phyloP scores from a whole-genome alignment of 179 eudicot species.

The Silene vulgaris region DNA sequence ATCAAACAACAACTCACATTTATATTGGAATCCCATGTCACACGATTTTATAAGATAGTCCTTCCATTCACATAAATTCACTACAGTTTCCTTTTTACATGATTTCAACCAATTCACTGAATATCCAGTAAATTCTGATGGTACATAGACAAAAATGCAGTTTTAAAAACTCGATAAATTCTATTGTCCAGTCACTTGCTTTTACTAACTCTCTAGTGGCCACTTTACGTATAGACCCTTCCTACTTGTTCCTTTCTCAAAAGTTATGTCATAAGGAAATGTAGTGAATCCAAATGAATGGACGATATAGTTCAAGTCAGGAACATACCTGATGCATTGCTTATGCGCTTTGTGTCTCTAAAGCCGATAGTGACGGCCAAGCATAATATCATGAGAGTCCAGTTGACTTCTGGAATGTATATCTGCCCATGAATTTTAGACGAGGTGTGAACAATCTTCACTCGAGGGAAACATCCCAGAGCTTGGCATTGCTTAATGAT shows the following conservation, averaged over 20 bases:
- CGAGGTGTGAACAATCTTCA: conserved; percentile 78
- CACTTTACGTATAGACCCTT: no score
- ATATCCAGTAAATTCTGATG: no score
- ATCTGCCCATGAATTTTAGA: conserved; percentile 77
- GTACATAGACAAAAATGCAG: no score
- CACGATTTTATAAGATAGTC: no score
- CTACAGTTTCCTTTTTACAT: no score
- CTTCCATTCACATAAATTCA: no score
- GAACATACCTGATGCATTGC: conserved; percentile 75
- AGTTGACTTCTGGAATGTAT: conserved; percentile 85
- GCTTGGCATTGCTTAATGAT: conserved; percentile 81
- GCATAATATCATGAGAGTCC: conserved; percentile 76
- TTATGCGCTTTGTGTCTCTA: conserved; percentile 64
- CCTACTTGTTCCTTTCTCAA: no score
- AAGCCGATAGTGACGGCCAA: conserved; percentile 81
- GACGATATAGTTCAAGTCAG: neutral
- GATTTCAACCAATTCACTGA: no score
- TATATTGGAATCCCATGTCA: neutral
- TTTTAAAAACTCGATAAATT: no score
- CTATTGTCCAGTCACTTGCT: no score
- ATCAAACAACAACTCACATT: neutral
- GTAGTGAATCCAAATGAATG: neutral
- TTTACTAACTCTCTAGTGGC: no score
- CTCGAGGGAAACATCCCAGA: conserved; percentile 78
- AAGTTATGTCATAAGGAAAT: no score